A percentile compares a stretch with the other conserved stretches of the same genome.
Conservation (phyloP, 768 basidiomycete genomes). For the Mycena olivaceomarginata region DNA sequence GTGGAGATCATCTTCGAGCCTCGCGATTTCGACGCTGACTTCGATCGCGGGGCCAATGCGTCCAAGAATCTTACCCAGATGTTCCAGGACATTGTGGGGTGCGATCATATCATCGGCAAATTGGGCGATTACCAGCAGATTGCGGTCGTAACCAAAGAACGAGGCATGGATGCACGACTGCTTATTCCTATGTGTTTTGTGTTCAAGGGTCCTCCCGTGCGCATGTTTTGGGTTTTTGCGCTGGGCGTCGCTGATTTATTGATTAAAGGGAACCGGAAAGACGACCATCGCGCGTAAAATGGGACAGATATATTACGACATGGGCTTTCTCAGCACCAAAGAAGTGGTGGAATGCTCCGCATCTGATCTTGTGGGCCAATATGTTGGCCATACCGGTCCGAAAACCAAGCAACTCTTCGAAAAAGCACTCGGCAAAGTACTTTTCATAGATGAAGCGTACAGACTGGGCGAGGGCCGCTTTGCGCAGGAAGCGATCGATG, state of each 20-base stretch:
- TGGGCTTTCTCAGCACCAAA: slow-evolving; percentile 66
- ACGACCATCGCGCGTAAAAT: slow-evolving; percentile 72
- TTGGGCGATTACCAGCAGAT: slow-evolving; percentile 72
- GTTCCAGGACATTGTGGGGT: slow-evolving; percentile 80
- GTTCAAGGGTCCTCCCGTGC: slow-evolving; percentile 83
- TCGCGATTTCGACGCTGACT: slow-evolving; percentile 81
- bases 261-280: slow-evolving; percentile 62
- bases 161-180: slow-evolving; percentile 64
- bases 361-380: slow-evolving; percentile 81
- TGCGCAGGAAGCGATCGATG: slow-evolving; percentile 84
- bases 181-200: slow-evolving; percentile 80
- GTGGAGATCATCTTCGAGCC: slow-evolving; percentile 70
- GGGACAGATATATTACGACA: slow-evolving; percentile 71
- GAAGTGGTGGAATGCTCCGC: slow-evolving; percentile 84
- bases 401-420: slow-evolving; percentile 77
- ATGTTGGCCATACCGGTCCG: slow-evolving; percentile 83
- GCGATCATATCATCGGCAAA: slow-evolving; percentile 70
- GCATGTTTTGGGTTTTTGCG: too few species aligned
- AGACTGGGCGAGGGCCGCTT: slow-evolving; percentile 77
- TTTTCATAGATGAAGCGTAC: slow-evolving; percentile 86
- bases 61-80: slow-evolving; percentile 70
- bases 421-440: slow-evolving; percentile 78
- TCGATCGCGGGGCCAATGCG: slow-evolving; percentile 68
- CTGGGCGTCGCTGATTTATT: too few species aligned
- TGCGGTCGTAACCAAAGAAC: slow-evolving; percentile 62